phyloP scores from a whole-genome alignment of 148 eudicot species.

The Cornus kousa region DNA sequence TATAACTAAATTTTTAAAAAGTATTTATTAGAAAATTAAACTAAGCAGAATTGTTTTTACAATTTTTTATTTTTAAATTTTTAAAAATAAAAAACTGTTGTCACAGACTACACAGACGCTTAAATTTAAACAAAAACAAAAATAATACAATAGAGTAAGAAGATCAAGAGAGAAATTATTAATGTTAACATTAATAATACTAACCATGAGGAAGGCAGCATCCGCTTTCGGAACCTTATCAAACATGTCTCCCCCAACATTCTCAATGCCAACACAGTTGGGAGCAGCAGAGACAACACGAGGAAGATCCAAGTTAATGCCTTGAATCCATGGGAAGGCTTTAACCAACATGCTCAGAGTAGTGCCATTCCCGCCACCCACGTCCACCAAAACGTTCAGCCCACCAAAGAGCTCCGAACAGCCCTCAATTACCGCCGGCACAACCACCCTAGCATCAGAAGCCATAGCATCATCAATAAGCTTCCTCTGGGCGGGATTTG shows the following conservation, averaged over 20 bases:
- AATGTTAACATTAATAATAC: background rate
- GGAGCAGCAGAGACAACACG: slow-evolving; percentile 49
- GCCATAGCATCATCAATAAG: slow-evolving; percentile 65
- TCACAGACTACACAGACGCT: no score
- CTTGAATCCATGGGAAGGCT: slow-evolving; percentile 50
- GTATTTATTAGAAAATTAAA: no score
- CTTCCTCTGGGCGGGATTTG: slow-evolving; percentile 38
- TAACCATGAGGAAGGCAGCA: slow-evolving; percentile 46
- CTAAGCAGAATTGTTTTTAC: no score
- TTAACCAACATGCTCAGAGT: slow-evolving; percentile 37
- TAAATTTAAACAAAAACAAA: no score
- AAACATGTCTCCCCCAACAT: slow-evolving; percentile 73
- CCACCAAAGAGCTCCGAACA: slow-evolving; percentile 48
- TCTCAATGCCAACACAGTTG: slow-evolving; percentile 26
- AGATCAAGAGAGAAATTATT: no score
- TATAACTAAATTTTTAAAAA: no score
- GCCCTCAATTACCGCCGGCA: slow-evolving; percentile 34
- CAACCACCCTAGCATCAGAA: slow-evolving; percentile 40
- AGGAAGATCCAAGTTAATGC: slow-evolving; percentile 72
- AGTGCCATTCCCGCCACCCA: slow-evolving; percentile 76
- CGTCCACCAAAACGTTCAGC: slow-evolving; percentile 55
- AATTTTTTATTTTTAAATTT: no score
- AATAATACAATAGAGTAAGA: no score
- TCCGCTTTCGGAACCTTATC: slow-evolving; percentile 53
- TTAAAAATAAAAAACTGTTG: no score